A percentile compares a stretch with the other conserved stretches of the same genome.
phyloP scores from a whole-genome alignment of 2,329 filamentous ascomycete species.

The Macrophomina phaseolina region DNA sequence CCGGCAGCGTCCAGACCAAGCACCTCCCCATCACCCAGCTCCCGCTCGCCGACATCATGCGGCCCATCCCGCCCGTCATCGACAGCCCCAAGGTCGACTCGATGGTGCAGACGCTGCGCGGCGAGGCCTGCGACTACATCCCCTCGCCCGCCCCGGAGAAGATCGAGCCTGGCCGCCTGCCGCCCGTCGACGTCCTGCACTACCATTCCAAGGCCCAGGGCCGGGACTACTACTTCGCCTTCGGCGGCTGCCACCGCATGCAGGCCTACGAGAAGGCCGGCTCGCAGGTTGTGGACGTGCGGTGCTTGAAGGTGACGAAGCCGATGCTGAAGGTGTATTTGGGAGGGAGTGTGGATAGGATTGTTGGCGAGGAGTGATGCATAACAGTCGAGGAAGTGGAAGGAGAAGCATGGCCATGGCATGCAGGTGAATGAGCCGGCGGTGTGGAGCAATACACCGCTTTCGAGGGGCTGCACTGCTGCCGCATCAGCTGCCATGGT shows the following conservation, averaged over 20 bases:
- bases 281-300: slow-evolving; percentile 19
- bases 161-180: slow-evolving; percentile 27
- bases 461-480: too few relatives aligned
- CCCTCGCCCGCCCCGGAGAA: slow-evolving; percentile 25
- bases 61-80: slow-evolving; percentile 29
- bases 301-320: slow-evolving; percentile 28
- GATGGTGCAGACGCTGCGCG: slow-evolving; percentile 28
- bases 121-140: slow-evolving; percentile 25
- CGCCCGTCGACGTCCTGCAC: slow-evolving; percentile 30
- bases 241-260: slow-evolving; percentile 28
- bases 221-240: slow-evolving; percentile 28
- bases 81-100: slow-evolving; percentile 29
- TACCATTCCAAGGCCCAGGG: slow-evolving; percentile 21
- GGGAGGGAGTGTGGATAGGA: slow-evolving; percentile 27
- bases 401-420: background rate
- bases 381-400: background rate
- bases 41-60: slow-evolving; percentile 24
- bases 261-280: slow-evolving; percentile 28
- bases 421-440: too few relatives aligned
- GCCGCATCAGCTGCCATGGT: too few relatives aligned
- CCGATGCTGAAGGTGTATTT: slow-evolving; percentile 29
- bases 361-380: slow-evolving; percentile 21
- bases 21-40: slow-evolving; percentile 25
- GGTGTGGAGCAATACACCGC: too few relatives aligned
- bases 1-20: slow-evolving; percentile 27